A percentile compares a stretch with the other conserved stretches of the same genome.
These are phyloP conservation scores for Cordyceps farinosa DNA, from an alignment of 2,329 filamentous ascomycete species.

Conservation along the genomic window DNA sequence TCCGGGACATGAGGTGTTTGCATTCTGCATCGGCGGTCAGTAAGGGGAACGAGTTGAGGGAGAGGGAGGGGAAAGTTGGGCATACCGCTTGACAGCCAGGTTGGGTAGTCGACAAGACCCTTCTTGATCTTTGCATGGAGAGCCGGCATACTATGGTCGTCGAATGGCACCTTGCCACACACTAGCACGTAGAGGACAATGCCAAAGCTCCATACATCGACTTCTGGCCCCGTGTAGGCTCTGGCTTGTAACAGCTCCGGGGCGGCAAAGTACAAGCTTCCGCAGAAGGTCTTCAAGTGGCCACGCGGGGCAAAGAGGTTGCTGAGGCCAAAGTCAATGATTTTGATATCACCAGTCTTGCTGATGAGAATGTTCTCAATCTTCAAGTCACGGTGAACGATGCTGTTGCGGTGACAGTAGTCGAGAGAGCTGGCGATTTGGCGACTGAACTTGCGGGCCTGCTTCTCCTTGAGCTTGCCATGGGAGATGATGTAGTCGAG, in stretches of 20 bases:
- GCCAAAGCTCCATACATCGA: conserved; percentile 98
- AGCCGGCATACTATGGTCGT: conserved; percentile 98
- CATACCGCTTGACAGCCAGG: conserved; percentile 85
- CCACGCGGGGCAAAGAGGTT: conserved; percentile 86
- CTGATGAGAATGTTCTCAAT: conserved; percentile 99
- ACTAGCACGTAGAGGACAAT: conserved; percentile 97
- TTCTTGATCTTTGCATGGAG: conserved; percentile 99
- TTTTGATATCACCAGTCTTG: conserved; percentile 98
- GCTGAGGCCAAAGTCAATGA: conserved; percentile 97
- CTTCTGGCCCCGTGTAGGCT: conserved; percentile 92
- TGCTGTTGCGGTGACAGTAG: conserved; percentile 97
- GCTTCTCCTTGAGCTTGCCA: conserved; percentile 95
- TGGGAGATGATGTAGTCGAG: conserved; percentile 99
- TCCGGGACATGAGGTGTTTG: conserved; percentile 84
- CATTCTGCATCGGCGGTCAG: conserved; percentile 61
- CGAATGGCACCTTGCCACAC: conserved; percentile 96
- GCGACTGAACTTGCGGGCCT: conserved; percentile 93
- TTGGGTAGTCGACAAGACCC: conserved; percentile 90
- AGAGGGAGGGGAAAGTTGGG: background rate
- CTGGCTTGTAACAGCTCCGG: conserved; percentile 91
- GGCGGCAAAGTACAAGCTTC: conserved; percentile 95
- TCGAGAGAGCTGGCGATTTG: conserved; percentile 96
- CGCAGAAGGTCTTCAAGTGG: conserved; percentile 94
- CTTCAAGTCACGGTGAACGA: conserved; percentile 95
- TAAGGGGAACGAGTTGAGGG: background rate